Percentiles rank a stretch among this genome's conserved stretches.
Evolutionary conservation across 2,329 filamentous ascomycete species (phyloP).

Genomic region (Pseudogymnoascus sp.): DNA sequence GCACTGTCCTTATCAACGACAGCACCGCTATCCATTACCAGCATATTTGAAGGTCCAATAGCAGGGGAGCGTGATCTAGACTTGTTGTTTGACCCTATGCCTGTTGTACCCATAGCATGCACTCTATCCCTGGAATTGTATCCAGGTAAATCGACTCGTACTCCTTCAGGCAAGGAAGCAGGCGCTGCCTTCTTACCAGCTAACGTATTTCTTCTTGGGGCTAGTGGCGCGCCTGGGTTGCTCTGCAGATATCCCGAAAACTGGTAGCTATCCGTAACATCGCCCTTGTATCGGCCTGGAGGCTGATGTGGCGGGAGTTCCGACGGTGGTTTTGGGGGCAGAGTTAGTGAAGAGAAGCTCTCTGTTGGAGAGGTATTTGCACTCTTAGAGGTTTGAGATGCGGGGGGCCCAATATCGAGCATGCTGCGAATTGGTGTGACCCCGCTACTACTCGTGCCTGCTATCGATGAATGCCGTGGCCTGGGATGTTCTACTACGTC

Average conservation of each 20-base stretch:
- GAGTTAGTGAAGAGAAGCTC: conserved; percentile 16
- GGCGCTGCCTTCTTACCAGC: conserved; percentile 32
- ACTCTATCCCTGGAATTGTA: conserved; percentile 24
- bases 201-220: conserved; percentile 45
- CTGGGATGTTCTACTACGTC: conserved; percentile 43
- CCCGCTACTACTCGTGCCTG: conserved; percentile 29
- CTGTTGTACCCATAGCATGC: conserved; percentile 20
- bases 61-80: conserved; percentile 27
- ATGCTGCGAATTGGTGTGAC: conserved; percentile 52
- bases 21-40: conserved; percentile 51
- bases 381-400: conserved; percentile 31
- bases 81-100: conserved; percentile 17
- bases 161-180: conserved; percentile 40
- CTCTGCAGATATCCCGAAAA: conserved; percentile 51
- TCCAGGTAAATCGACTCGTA: conserved; percentile 38
- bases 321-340: conserved; percentile 40
- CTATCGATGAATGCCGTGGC: conserved; percentile 22
- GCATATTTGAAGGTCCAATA: conserved; percentile 26
- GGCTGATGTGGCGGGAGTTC: conserved; percentile 42
- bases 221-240: conserved; percentile 32
- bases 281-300: conserved; percentile 36
- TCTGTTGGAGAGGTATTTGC: conserved; percentile 41
- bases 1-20: conserved; percentile 59
- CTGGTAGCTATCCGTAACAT: conserved; percentile 49
- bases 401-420: conserved; percentile 42